Percentiles rank a stretch among this genome's conserved stretches.
Evolutionary conservation across 768 basidiomycete genomes (phyloP).

Genomic region (Amanita polypyramis): DNA sequence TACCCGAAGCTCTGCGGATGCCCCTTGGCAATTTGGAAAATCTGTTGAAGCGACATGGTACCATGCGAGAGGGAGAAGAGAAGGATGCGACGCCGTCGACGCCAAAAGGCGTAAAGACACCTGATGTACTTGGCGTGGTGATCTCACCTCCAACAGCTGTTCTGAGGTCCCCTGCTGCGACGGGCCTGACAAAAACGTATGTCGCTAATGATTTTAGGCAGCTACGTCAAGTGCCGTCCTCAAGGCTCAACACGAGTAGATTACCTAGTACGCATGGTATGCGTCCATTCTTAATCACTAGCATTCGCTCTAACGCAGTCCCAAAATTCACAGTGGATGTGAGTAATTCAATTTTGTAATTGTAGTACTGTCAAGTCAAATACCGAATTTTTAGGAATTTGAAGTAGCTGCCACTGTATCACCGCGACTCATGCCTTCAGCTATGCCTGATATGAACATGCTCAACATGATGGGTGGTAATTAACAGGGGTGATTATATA

Average conservation of each 20-base stretch:
- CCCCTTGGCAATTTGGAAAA: conserved; percentile 37
- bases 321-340: background rate
- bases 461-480: background rate
- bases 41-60: conserved; percentile 26
- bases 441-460: background rate
- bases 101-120: conserved; percentile 30
- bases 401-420: background rate
- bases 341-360: background rate
- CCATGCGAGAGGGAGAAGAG: background rate
- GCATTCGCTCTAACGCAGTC: conserved; percentile 18
- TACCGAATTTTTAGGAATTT: background rate
- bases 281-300: background rate
- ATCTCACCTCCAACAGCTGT: conserved; percentile 64
- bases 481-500: background rate
- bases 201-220: conserved; percentile 68
- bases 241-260: conserved; percentile 76
- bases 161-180: conserved; percentile 59
- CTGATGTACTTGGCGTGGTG: conserved; percentile 53
- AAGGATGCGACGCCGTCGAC: no score
- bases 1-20: conserved; percentile 30
- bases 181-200: conserved; percentile 65
- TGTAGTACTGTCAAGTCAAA: background rate
- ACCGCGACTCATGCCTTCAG: background rate
- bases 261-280: conserved; percentile 75
- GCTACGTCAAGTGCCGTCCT: conserved; percentile 53